Conservation (phyloP, 2,329 filamentous ascomycete species). For the Davidsoniella eucalypti region DNA sequence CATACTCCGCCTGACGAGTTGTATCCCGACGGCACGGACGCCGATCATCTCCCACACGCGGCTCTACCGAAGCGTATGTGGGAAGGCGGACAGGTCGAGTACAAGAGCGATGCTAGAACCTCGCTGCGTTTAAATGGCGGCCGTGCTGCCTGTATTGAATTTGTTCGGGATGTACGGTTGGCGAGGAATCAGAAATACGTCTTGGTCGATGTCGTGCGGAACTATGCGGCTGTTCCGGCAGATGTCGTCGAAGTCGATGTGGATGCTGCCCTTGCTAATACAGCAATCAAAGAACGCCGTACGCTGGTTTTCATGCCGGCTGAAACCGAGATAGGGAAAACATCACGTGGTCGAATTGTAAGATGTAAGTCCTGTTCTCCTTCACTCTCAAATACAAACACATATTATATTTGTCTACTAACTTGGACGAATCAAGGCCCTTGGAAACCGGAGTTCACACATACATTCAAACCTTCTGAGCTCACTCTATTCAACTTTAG, state of each 20-base stretch:
- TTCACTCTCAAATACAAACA: background rate
- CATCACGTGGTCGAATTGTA: slow-evolving; percentile 15
- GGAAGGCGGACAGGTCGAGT: slow-evolving; percentile 61
- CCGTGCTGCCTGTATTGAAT: slow-evolving; percentile 29
- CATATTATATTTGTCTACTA: background rate
- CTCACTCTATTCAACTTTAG: slow-evolving; percentile 78
- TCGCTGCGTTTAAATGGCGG: slow-evolving; percentile 24
- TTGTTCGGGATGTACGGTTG: slow-evolving; percentile 24
- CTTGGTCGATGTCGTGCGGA: slow-evolving; percentile 34
- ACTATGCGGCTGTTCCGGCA: slow-evolving; percentile 23
- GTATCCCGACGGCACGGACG: slow-evolving; percentile 71
- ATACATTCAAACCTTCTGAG: slow-evolving; percentile 48
- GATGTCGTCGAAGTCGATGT: background rate
- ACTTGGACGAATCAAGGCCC: background rate
- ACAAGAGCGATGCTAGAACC: slow-evolving; percentile 23
- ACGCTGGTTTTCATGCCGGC: slow-evolving; percentile 37
- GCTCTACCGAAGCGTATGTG: slow-evolving; percentile 69
- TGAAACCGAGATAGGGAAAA: slow-evolving; percentile 13
- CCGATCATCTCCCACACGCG: slow-evolving; percentile 48
- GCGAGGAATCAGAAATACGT: slow-evolving; percentile 23
- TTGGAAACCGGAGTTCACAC: background rate
- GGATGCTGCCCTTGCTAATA: slow-evolving; percentile 12
- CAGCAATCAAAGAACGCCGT: slow-evolving; percentile 29
- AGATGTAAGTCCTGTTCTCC: slow-evolving; percentile 16
- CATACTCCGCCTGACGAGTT: slow-evolving; percentile 44